Conservation (phyloP, 768 basidiomycete species). For the Xerocomus brunneocitrinus region DNA sequence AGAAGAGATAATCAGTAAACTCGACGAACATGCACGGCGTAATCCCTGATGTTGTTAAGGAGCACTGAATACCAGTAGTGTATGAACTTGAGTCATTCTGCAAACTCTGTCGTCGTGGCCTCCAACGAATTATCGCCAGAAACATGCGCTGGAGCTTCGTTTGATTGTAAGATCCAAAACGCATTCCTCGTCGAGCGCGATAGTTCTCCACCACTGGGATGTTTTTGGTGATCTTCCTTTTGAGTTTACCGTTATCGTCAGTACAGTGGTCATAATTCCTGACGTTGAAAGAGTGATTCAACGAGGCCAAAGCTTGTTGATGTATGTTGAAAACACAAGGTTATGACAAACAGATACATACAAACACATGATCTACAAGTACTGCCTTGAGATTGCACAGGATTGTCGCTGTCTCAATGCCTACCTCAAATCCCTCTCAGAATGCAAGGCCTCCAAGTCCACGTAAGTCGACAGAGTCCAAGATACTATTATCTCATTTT, state of each 20-base stretch:
- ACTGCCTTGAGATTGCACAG: neutral
- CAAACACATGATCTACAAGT: neutral
- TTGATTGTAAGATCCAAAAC: no score
- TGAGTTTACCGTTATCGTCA: no score
- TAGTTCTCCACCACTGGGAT: no score
- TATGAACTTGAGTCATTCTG: neutral
- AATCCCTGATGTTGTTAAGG: neutral
- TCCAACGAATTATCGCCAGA: no score
- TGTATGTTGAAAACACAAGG: neutral
- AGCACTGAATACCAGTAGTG: neutral
- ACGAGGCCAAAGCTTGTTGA: neutral
- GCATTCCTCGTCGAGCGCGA: no score
- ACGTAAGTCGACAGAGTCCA: slow-evolving; percentile 14
- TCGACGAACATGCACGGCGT: slow-evolving; percentile 34
- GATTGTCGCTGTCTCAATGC: slow-evolving; percentile 7
- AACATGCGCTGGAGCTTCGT: no score
- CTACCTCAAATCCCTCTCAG: neutral
- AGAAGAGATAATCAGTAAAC: slow-evolving; percentile 36
- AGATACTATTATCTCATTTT: neutral
- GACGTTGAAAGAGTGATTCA: no score
- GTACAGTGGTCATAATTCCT: no score
- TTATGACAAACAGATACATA: neutral
- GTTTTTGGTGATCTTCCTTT: no score
- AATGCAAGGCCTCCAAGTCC: slow-evolving; percentile 20
- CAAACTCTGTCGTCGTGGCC: no score